Evolutionary conservation across 179 eudicot genomes (phyloP).

Genomic region (Pouteria campechiana): DNA sequence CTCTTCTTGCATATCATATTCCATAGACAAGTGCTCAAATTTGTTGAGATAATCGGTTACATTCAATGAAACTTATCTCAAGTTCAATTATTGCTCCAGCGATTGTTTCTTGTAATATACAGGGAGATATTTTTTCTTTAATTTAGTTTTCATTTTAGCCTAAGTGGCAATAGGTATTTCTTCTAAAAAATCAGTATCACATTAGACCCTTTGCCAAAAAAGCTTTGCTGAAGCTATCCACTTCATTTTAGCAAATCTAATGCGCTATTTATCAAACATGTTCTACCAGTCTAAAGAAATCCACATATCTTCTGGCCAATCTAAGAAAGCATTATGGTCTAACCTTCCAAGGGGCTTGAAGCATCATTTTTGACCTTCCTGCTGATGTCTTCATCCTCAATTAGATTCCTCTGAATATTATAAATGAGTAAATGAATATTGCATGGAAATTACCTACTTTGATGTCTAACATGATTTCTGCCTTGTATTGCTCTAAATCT

Average conservation of each 20-base stretch:
- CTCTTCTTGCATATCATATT: background rate
- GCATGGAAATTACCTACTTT: no score
- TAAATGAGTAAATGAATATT: no score
- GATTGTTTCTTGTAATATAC: background rate
- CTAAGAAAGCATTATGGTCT: background rate
- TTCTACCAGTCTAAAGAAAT: background rate
- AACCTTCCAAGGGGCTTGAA: background rate
- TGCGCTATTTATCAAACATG: background rate
- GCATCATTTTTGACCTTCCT: background rate
- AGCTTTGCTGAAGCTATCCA: background rate
- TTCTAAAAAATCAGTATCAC: background rate
- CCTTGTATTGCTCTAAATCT: background rate
- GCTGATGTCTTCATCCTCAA: background rate
- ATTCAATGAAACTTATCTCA: no score
- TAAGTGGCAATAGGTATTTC: background rate
- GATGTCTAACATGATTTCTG: background rate
- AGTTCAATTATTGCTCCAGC: background rate
- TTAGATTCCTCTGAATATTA: background rate
- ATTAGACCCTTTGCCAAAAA: background rate
- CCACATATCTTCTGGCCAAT: background rate
- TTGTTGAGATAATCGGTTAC: no score
- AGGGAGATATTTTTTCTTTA: background rate
- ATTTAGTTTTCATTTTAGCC: background rate
- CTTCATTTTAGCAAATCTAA: conserved; percentile 4
- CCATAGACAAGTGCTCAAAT: background rate